Evolutionary conservation across 192 early-diverging fungal genomes (phyloP).

Genomic region (Mortierella hygrophila): DNA sequence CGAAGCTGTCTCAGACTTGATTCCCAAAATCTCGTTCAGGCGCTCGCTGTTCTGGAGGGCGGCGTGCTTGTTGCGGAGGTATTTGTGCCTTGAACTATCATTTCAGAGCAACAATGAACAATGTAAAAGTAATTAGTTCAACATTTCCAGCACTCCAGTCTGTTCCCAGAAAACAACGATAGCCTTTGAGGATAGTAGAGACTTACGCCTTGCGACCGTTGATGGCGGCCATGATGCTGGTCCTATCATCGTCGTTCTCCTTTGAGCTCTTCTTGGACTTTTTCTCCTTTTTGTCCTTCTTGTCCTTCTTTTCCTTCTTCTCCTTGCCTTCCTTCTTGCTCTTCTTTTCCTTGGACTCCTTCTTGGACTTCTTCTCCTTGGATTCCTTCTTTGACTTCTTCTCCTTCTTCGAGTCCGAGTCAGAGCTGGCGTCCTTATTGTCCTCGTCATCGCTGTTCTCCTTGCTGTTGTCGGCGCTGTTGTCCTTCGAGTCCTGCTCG

Average conservation of each 20-base stretch:
- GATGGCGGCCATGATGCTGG: slow-evolving; percentile 36
- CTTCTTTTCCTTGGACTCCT: slow-evolving; percentile 50
- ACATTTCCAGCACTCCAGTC: background rate
- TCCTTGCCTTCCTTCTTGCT: slow-evolving; percentile 48
- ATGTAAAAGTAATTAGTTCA: background rate
- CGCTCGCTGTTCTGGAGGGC: slow-evolving; percentile 57
- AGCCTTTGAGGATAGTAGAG: background rate
- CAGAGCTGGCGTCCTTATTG: slow-evolving; percentile 2
- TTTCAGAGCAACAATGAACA: background rate
- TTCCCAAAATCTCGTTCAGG: slow-evolving; percentile 68
- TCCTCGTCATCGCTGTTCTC: slow-evolving; percentile 40
- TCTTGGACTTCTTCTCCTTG: slow-evolving; percentile 58
- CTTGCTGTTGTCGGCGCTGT: slow-evolving; percentile 28
- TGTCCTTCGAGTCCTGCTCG: slow-evolving; percentile 55
- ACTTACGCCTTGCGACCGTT: slow-evolving; percentile 66
- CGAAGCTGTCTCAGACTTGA: slow-evolving; percentile 57
- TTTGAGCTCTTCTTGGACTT: slow-evolving; percentile 59
- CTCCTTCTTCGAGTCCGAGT: slow-evolving; percentile 49
- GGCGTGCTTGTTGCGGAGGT: slow-evolving; percentile 64
- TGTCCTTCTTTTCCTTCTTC: slow-evolving; percentile 52
- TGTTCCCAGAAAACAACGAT: background rate
- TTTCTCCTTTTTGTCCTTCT: slow-evolving; percentile 57
- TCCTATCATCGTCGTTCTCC: slow-evolving; percentile 42
- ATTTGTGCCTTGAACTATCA: slow-evolving; percentile 59
- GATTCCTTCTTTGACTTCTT: slow-evolving; percentile 59